These are phyloP conservation scores for Pseudonectria foliicola DNA, from an alignment of 2,329 filamentous ascomycete species.

Conservation along the genomic window DNA sequence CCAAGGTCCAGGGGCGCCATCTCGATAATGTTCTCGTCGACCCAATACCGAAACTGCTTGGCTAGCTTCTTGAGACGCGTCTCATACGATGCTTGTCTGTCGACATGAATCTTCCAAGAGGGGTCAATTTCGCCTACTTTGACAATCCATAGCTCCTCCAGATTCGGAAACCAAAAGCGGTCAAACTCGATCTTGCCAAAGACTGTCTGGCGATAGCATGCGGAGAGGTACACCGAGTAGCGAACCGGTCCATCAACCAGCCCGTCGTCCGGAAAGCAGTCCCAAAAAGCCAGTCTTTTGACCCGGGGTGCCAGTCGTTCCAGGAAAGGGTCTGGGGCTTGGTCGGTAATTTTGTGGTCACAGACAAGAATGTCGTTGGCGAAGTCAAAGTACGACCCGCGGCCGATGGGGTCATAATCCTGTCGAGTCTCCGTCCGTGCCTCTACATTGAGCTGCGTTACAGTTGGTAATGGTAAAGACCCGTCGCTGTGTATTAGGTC, in stretches of 20 bases:
- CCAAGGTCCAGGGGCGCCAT: constrained; percentile 28
- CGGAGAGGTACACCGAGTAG: constrained; percentile 29
- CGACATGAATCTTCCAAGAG: constrained; percentile 29
- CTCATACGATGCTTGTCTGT: constrained; percentile 23
- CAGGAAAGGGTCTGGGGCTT: constrained; percentile 23
- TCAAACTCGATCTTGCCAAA: constrained; percentile 30
- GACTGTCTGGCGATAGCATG: constrained; percentile 24
- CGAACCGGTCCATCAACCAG: constrained; percentile 26
- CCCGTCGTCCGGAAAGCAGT: constrained; percentile 33
- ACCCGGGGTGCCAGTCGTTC: constrained; percentile 28
- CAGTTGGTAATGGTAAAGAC: constrained; percentile 28
- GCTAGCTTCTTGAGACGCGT: constrained; percentile 25
- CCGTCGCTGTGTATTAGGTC: constrained; percentile 24
- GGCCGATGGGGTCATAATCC: constrained; percentile 28
- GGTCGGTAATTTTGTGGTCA: constrained; percentile 29
- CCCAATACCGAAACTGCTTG: constrained; percentile 33
- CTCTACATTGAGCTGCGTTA: constrained; percentile 31
- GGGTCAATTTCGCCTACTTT: constrained; percentile 32
- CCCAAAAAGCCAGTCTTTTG: constrained; percentile 31
- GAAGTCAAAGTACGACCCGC: constrained; percentile 31
- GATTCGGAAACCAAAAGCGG: constrained; percentile 32
- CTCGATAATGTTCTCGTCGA: constrained; percentile 31
- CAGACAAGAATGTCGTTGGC: constrained; percentile 31
- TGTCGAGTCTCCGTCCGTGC: constrained; percentile 27
- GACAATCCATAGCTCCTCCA: constrained; percentile 32